These are phyloP conservation scores for Phytophthora constricta DNA, from an alignment of 352 stramenopile species.

Conservation along the genomic window DNA sequence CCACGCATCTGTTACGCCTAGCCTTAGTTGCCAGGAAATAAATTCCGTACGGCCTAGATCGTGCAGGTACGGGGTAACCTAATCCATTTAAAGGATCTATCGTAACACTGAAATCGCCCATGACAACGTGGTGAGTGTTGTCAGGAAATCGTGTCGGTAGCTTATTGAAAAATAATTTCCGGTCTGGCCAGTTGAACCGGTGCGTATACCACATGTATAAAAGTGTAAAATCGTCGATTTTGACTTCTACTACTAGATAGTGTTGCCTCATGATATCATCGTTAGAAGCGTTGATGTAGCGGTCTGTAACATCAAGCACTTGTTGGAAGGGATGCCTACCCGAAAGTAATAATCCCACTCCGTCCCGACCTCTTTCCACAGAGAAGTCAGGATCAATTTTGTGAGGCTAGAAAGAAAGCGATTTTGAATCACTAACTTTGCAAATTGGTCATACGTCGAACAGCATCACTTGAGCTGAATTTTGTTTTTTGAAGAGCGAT, in stretches of 20 bases:
- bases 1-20: not conserved
- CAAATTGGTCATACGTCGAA: too few species aligned
- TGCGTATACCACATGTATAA: slow-evolving; percentile 13
- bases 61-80: not conserved
- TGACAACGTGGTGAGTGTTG: not conserved
- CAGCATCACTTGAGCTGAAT: too few species aligned
- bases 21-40: not conserved
- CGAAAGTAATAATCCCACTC: too few species aligned
- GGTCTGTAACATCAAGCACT: too few species aligned
- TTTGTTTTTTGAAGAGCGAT: slow-evolving; percentile 20
- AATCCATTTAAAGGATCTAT: not conserved
- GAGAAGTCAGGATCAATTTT: too few species aligned
- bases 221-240: not conserved
- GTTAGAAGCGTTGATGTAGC: too few species aligned
- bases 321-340: too few species aligned
- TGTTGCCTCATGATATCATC: too few species aligned
- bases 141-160: not conserved
- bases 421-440: too few species aligned
- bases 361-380: too few species aligned
- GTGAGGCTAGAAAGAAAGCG: too few species aligned
- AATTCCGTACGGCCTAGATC: not conserved
- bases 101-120: not conserved
- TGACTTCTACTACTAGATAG: not conserved
- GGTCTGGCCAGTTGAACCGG: not conserved
- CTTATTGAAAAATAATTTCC: not conserved